A percentile compares a stretch with the other conserved stretches of the same genome.
These are phyloP conservation scores for Dalbergia cochinchinensis DNA, from an alignment of 306 rosid genomes.

Conservation along the genomic window DNA sequence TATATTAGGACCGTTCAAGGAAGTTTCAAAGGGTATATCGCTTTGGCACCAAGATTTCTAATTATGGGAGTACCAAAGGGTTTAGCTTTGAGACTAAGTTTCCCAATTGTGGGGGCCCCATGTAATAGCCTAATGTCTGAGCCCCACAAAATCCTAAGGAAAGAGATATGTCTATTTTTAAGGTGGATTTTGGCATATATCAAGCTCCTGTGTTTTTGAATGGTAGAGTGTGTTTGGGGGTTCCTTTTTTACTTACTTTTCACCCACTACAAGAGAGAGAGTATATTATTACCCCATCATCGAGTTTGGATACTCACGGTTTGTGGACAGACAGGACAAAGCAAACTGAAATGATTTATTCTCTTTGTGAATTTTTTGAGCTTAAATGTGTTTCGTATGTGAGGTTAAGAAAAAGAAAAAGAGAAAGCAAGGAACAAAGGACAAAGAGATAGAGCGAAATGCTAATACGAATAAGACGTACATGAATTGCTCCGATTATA, in stretches of 20 bases:
- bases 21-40: constrained; percentile 64
- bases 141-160: constrained; percentile 90
- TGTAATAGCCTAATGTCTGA: constrained; percentile 49
- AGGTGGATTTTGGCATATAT: constrained; percentile 61
- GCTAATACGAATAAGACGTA: constrained; percentile 48
- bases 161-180: constrained; percentile 72
- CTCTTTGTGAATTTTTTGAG: constrained; percentile 60
- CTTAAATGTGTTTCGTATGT: constrained; percentile 53
- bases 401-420: constrained; percentile 40
- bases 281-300: constrained; percentile 76
- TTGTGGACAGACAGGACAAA: constrained; percentile 65
- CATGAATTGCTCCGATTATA: constrained; percentile 35
- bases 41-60: constrained; percentile 70
- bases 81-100: constrained; percentile 73
- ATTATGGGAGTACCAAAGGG: constrained; percentile 60
- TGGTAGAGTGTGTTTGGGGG: constrained; percentile 53
- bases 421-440: constrained; percentile 42
- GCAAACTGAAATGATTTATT: constrained; percentile 61
- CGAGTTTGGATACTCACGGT: constrained; percentile 61
- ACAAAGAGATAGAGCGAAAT: constrained; percentile 41
- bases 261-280: constrained; percentile 59
- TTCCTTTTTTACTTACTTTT: constrained; percentile 64
- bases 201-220: constrained; percentile 57
- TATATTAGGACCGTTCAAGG: constrained; percentile 49
- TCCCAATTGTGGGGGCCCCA: constrained; percentile 61